Percentiles rank a stretch among this genome's conserved stretches.
These are phyloP conservation scores for Kwoniella botswanensis DNA, from an alignment of 768 basidiomycete species.

Conservation along the genomic window DNA sequence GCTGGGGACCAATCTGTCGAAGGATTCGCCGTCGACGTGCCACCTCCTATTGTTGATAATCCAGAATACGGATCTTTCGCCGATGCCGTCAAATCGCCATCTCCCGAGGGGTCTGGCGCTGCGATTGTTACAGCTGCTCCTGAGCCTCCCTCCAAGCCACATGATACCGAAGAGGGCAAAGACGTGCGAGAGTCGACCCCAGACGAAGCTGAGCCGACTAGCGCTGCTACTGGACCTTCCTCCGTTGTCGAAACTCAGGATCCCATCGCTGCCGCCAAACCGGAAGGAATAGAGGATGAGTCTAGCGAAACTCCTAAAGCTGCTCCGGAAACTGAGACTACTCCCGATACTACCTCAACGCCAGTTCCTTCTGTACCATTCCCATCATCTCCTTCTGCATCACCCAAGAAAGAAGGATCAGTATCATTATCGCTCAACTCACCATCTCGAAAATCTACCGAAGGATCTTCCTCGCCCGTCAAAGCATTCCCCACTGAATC, in stretches of 20 bases:
- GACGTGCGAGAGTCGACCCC: neutral
- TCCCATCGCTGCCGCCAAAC: neutral
- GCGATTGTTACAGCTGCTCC: neutral
- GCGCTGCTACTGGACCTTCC: constrained; percentile 10
- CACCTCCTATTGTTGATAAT: constrained; percentile 14
- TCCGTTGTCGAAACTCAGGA: constrained; percentile 6
- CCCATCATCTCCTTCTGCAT: neutral
- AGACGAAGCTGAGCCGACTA: neutral
- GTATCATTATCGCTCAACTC: neutral
- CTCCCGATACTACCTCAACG: neutral
- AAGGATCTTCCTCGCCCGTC: constrained; percentile 2
- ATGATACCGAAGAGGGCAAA: neutral
- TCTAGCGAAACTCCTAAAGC: neutral
- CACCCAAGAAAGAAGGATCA: neutral
- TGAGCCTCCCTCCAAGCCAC: neutral
- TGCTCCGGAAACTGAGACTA: neutral
- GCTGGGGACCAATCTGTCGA: constrained; percentile 49
- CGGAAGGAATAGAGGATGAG: neutral
- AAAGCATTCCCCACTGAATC: constrained; percentile 8
- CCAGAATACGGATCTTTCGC: constrained; percentile 24
- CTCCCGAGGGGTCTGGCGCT: neutral
- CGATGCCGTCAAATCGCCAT: constrained; percentile 20
- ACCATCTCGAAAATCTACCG: constrained; percentile 3
- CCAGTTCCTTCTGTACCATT: neutral
- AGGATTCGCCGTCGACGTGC: constrained; percentile 23